These are phyloP conservation scores for Hibiscus syriacus DNA, from an alignment of 345 rosid genomes.

Conservation along the genomic window DNA sequence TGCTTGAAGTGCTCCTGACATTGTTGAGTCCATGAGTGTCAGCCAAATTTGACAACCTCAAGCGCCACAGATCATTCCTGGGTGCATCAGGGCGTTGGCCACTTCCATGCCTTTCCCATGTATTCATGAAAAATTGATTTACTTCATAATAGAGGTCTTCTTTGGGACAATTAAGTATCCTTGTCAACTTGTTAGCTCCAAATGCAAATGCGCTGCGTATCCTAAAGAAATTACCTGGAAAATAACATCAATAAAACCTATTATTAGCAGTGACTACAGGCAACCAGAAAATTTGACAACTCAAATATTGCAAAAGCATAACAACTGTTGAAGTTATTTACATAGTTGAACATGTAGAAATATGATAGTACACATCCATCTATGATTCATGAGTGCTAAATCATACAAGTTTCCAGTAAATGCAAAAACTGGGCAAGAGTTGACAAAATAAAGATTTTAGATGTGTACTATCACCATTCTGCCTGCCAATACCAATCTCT, in stretches of 20 bases:
- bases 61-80: conserved; percentile 37
- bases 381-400: background rate
- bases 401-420: background rate
- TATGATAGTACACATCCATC: background rate
- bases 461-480: background rate
- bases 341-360: background rate
- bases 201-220: conserved; percentile 99
- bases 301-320: conserved; percentile 6
- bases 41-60: conserved; percentile 38
- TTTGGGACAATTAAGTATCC: conserved; percentile 77
- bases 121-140: conserved; percentile 80
- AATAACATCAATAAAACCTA: conserved; percentile 5
- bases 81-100: conserved; percentile 96
- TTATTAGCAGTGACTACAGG: background rate
- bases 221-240: conserved; percentile 94
- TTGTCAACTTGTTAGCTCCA: conserved; percentile 87
- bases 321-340: background rate
- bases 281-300: background rate
- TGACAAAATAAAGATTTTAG: background rate
- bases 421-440: background rate
- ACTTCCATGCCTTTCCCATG: conserved; percentile 98
- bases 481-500: background rate
- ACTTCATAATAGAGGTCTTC: conserved; percentile 66
- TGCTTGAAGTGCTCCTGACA: conserved; percentile 29
- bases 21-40: conserved; percentile 33